phyloP scores from a whole-genome alignment of 2,329 filamentous ascomycete genomes.

The Penicillium janthinellum region DNA sequence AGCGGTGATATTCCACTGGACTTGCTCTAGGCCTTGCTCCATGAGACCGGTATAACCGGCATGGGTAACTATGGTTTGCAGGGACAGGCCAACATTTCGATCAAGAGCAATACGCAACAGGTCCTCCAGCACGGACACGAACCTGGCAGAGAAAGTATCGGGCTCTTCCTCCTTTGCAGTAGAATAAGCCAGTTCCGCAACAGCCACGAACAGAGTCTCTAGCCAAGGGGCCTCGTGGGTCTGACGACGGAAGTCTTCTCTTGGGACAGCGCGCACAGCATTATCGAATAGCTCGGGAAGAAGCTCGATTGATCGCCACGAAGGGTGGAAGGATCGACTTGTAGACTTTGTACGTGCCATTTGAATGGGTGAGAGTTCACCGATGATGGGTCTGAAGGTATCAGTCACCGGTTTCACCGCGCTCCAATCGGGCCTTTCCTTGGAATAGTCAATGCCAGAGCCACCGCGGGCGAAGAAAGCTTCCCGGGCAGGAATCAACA shows the following conservation, averaged over 20 bases:
- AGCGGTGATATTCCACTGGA: constrained; percentile 47
- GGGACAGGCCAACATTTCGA: constrained; percentile 43
- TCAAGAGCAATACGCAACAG: constrained; percentile 43
- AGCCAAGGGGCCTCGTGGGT: constrained; percentile 53
- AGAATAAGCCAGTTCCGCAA: constrained; percentile 44
- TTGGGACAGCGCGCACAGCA: constrained; percentile 48
- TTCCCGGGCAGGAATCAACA: constrained; percentile 44
- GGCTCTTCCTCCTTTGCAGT: constrained; percentile 33
- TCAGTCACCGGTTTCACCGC: constrained; percentile 40
- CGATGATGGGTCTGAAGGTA: constrained; percentile 40
- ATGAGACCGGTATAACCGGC: constrained; percentile 45
- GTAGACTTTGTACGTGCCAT: constrained; percentile 8
- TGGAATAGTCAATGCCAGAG: constrained; percentile 38
- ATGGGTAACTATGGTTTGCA: constrained; percentile 45
- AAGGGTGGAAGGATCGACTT: constrained; percentile 14
- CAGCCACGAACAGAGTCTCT: constrained; percentile 50
- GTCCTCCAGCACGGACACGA: constrained; percentile 39
- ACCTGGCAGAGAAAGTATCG: constrained; percentile 30
- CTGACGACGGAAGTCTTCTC: constrained; percentile 46
- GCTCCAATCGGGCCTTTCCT: constrained; percentile 37
- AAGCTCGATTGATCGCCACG: constrained; percentile 37
- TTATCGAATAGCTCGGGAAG: constrained; percentile 49
- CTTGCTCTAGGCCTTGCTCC: constrained; percentile 33
- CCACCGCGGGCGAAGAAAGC: constrained; percentile 40
- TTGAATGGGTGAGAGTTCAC: constrained; percentile 21